Evolutionary conservation across 2,329 filamentous ascomycete genomes (phyloP), one percentile per base, ranked within the genome.

Genomic region (Phaeoacremonium minimum): DNA sequence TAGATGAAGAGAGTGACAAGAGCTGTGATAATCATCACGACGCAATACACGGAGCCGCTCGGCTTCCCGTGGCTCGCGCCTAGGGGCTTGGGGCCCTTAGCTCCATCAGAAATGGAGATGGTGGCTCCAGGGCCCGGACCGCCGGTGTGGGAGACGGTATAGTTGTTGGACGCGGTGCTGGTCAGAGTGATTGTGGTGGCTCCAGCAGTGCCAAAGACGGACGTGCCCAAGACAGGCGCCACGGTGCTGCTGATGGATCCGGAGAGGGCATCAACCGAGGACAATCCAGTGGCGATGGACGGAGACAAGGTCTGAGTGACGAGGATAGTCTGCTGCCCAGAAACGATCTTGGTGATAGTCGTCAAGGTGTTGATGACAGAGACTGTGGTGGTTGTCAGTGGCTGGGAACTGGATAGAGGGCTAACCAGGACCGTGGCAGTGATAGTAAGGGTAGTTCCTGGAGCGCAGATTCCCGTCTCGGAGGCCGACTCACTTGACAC

Each of bases 1-100:
- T 53, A 67, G 36, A 63, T 41, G 31, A 56, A 39, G 28, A 60
- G 52, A 50, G 59, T 53, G 33, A 61, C 43, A 31, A 48, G n/a
- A 26, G n/a, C 48, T 11, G 56, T 56, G 26, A 62, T 40, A 35
- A 65, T 45, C 56, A 67, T 56, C 44, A 65, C 46, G 26, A 53
- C 46, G 42, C 56, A 61, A 28, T 34, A 38, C 14, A 55, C 52
- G 15, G 49, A 48, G 35, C 54, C 51, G 37, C 54, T 48, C 14
- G 50, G 50, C 39, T 52, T 50, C 34, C 50, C 59, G 37, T 50
- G 52, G 38, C 52, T 55, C 19, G 50, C 51, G 28, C 47, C 46
- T 28, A 42, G 12, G 4, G 39, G 39, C 33, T 44, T 42, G 20
- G 52, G 57, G 18, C 44, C 37, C 8, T 42, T 44, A 8, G 36